Conservation (phyloP, 2,329 filamentous ascomycete species). For the Epichloe brachyelytri region DNA sequence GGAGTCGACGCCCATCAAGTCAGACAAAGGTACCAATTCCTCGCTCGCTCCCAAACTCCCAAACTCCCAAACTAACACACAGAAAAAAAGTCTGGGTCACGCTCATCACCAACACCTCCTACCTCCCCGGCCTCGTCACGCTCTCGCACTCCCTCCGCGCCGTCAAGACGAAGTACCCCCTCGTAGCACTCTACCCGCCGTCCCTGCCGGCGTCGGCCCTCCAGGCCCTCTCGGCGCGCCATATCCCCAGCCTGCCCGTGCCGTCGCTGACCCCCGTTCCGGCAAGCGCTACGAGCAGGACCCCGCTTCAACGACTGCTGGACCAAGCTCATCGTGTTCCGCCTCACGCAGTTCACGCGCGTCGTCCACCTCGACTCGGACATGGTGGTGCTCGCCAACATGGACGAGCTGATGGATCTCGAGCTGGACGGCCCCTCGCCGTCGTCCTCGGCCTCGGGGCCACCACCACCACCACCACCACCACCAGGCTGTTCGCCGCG, state of each 20-base stretch:
- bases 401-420: slow-evolving; percentile 88
- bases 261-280: slow-evolving; percentile 57
- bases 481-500: slow-evolving; percentile 52
- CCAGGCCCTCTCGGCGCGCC: slow-evolving; percentile 53
- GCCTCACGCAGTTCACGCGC: slow-evolving; percentile 60
- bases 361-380: slow-evolving; percentile 80
- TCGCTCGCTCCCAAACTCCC: not conserved
- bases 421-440: slow-evolving; percentile 39
- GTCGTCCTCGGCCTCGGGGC: too few species aligned
- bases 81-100: slow-evolving; percentile 66
- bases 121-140: slow-evolving; percentile 71
- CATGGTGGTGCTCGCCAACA: slow-evolving; percentile 72
- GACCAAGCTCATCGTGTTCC: slow-evolving; percentile 75
- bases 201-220: slow-evolving; percentile 57
- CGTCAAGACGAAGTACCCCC: slow-evolving; percentile 55
- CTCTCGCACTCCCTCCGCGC: slow-evolving; percentile 65
- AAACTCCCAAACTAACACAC: not conserved
- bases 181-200: slow-evolving; percentile 74
- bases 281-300: slow-evolving; percentile 61
- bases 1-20: not conserved
- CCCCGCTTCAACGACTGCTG: slow-evolving; percentile 80
- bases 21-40: slow-evolving; percentile 2
- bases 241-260: slow-evolving; percentile 57
- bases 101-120: slow-evolving; percentile 72
- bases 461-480: too few species aligned